Evolutionary conservation across 192 early-diverging fungal species (phyloP), one percentile per base, ranked within the genome.

Genomic region (Gigaspora rosea): DNA sequence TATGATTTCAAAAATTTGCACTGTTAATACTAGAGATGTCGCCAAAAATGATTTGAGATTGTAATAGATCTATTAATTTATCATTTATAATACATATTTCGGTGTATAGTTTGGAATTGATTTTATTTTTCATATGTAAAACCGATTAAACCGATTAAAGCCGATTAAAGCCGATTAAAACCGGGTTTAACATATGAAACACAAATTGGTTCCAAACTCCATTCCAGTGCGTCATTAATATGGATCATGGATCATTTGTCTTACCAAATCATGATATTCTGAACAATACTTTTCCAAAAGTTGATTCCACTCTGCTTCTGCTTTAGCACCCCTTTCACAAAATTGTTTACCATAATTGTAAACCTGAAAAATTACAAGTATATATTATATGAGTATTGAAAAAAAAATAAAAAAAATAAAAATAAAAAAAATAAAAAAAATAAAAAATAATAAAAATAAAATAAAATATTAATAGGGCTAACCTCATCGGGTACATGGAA

Each of bases 401-500:
- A 16, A 54, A 54, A 56, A 80, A 78, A n/a, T n/a, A n/a, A 93
- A 91, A 8, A 90, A 89, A 78, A 91, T 88, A 80, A 83, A n/a
- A n/a, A n/a, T n/a, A n/a, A n/a, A n/a, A n/a, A n/a, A n/a, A n/a
- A n/a, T n/a, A n/a, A n/a, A n/a, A n/a, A n/a, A n/a, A n/a, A 81
- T 27, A 62, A 56, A 35, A 36, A 16, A 64, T 20, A 73, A 62
- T 73, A 4, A 61, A 7, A 73, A 58, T 49, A 56, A 35, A 77
- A 77, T 78, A 70, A 81, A 71, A 16, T 75, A 72, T 77, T 89
- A 88, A 67, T 82, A 61, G 73, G 82, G 75, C 81, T 84, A 85
- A 92, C 92, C 35, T 87, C 85, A 27, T 88, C 36, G n/a, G 94
- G 82, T 22, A 99, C 94, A 49, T 81, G 74, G 79, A 95, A 99